Evolutionary conservation across 805 yeast species (phyloP).

Genomic region (Candida rishiriensis): DNA sequence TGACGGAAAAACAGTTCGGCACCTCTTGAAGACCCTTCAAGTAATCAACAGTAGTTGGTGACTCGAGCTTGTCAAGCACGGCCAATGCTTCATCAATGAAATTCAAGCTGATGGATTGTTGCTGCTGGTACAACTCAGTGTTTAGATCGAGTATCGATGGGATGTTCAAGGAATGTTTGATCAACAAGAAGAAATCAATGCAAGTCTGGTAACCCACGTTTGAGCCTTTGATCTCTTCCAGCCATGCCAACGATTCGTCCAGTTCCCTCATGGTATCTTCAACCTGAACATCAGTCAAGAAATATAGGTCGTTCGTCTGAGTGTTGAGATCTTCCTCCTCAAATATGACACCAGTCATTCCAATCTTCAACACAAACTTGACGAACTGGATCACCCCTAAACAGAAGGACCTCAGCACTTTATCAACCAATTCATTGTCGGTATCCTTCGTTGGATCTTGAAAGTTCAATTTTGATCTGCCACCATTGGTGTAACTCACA

Average conservation of each 20-base stretch:
- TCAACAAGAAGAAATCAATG: slow-evolving; percentile 12
- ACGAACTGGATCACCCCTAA: slow-evolving; percentile 53
- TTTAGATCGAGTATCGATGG: slow-evolving; percentile 5
- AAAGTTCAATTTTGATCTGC: slow-evolving; percentile 6
- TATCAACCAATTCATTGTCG: slow-evolving; percentile 38
- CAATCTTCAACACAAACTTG: slow-evolving; percentile 41
- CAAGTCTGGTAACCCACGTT: slow-evolving; percentile 11
- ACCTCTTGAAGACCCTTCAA: slow-evolving; percentile 20
- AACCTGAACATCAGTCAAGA: slow-evolving; percentile 23
- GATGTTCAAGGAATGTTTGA: slow-evolving; percentile 5
- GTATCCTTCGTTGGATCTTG: slow-evolving; percentile 1
- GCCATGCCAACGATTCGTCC: slow-evolving; percentile 31
- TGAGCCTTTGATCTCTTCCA: slow-evolving; percentile 15
- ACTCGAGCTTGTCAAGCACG: slow-evolving; percentile 4
- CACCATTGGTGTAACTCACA: slow-evolving; percentile 10
- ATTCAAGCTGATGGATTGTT: not conserved
- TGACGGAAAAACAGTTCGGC: slow-evolving; percentile 40
- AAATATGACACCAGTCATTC: slow-evolving; percentile 53
- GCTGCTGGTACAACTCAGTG: slow-evolving; percentile 8
- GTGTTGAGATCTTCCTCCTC: slow-evolving; percentile 76
- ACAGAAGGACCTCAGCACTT: slow-evolving; percentile 46
- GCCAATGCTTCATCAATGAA: slow-evolving; percentile 7
- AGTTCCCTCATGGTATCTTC: slow-evolving; percentile 25
- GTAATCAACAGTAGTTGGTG: slow-evolving; percentile 10
- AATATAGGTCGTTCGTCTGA: slow-evolving; percentile 52